A percentile compares a stretch with the other conserved stretches of the same genome.
Conservation (phyloP, 495 filamentous ascomycete genomes). For the Lasiosphaeria ovina region DNA sequence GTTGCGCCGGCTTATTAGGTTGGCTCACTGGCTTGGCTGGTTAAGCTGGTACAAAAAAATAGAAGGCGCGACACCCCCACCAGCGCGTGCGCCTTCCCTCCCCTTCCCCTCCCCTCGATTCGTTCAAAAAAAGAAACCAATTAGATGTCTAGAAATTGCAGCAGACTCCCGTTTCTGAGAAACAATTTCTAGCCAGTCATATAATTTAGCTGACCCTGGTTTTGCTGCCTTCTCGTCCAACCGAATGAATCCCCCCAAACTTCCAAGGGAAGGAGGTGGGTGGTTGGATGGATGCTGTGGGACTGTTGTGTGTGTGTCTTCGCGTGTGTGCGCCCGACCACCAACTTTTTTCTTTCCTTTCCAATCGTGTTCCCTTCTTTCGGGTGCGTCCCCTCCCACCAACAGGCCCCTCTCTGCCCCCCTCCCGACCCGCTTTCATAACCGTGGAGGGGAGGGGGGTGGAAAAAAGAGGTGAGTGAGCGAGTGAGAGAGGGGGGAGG, state of each 20-base stretch:
- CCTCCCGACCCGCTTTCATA: conserved; percentile 7
- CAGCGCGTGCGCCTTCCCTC: background rate
- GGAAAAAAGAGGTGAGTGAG: too few species aligned
- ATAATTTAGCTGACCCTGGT: background rate
- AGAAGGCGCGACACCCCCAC: background rate
- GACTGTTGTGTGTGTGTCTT: background rate
- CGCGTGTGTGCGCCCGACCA: too few species aligned
- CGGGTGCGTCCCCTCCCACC: conserved; percentile 5
- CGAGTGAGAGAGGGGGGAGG: too few species aligned
- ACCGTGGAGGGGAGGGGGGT: background rate
- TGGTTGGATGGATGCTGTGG: background rate
- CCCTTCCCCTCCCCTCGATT: conserved; percentile 10
- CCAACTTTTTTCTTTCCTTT: too few species aligned
- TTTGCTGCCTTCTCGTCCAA: conserved; percentile 22
- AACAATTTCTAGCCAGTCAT: conserved; percentile 26
- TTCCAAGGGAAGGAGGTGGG: background rate
- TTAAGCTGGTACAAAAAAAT: background rate
- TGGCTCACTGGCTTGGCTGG: too few species aligned
- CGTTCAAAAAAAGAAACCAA: conserved; percentile 21
- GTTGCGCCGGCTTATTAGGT: too few species aligned
- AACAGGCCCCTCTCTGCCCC: background rate
- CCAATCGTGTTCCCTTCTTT: background rate
- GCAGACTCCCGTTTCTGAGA: background rate
- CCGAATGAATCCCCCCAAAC: conserved; percentile 3
- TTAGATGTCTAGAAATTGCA: conserved; percentile 11